Conservation (phyloP, 352 stramenopile genomes). For the Globisporangium cederbergense region DNA sequence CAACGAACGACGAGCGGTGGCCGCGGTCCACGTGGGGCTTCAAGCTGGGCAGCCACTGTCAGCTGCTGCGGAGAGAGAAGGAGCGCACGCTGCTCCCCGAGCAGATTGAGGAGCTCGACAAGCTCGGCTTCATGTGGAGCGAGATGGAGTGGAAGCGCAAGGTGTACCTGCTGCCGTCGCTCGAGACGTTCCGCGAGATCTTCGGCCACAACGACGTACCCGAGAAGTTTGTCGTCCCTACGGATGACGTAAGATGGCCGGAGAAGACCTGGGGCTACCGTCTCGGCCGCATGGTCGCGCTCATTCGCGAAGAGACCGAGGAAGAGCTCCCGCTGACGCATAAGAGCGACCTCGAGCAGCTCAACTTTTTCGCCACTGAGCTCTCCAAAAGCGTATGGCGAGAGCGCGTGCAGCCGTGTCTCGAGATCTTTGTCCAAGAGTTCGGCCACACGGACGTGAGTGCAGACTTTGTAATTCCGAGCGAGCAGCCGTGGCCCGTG, state of each 20-base stretch:
- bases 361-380: conserved; percentile 40
- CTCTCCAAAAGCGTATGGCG: conserved; percentile 30
- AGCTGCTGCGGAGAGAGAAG: conserved; percentile 80
- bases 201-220: conserved; percentile 45
- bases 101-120: conserved; percentile 36
- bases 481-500: conserved; percentile 42
- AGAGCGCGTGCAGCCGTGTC: conserved; percentile 32
- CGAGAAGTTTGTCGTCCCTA: conserved; percentile 27
- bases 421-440: conserved; percentile 31
- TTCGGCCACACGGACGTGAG: conserved; percentile 40
- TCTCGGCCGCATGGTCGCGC: conserved; percentile 23
- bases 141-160: conserved; percentile 69
- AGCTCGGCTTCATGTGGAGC: conserved; percentile 70
- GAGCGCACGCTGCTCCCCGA: conserved; percentile 25
- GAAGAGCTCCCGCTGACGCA: conserved; percentile 4
- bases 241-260: conserved; percentile 21
- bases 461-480: conserved; percentile 53
- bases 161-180: conserved; percentile 46
- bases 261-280: conserved; percentile 17
- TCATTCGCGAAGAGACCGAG: conserved; percentile 9
- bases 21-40: conserved; percentile 85
- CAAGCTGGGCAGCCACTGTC: conserved; percentile 88
- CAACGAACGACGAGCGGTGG: conserved; percentile 64
- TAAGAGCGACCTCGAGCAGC: conserved; percentile 23
- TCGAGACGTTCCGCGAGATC: conserved; percentile 26